These are phyloP conservation scores for Smallanthus sonchifolius DNA, from an alignment of 129 eudicot species.

Conservation along the genomic window DNA sequence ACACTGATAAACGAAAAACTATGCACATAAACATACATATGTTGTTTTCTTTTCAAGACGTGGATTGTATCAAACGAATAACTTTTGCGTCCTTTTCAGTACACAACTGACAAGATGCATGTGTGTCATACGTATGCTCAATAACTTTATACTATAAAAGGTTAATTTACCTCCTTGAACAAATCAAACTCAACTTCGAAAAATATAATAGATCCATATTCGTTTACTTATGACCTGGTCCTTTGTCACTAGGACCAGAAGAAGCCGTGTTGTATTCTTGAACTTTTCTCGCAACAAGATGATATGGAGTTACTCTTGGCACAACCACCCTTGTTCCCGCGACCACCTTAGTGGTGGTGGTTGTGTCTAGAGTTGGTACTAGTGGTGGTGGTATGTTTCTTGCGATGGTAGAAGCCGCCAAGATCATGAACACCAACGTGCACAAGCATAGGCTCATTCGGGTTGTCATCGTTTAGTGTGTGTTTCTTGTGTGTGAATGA, in stretches of 20 bases:
- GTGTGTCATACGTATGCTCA: neutral
- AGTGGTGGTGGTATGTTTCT: constrained; percentile 17
- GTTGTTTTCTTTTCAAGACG: neutral
- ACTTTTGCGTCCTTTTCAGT: neutral
- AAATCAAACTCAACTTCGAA: neutral
- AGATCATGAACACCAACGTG: constrained; percentile 29
- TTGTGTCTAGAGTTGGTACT: neutral
- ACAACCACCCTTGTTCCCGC: neutral
- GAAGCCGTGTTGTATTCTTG: constrained; percentile 30
- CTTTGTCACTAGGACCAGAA: constrained; percentile 35
- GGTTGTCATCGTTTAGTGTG: constrained; percentile 18
- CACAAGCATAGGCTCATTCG: constrained; percentile 15
- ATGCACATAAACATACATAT: neutral
- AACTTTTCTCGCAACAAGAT: constrained; percentile 18
- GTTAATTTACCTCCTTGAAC: neutral
- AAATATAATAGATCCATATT: neutral
- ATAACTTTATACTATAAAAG: neutral
- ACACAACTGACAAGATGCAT: neutral
- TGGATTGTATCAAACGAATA: neutral
- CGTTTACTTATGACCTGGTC: constrained; percentile 26
- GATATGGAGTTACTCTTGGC: neutral
- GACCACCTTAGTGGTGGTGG: neutral
- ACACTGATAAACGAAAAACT: neutral
- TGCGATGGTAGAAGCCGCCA: constrained; percentile 19
- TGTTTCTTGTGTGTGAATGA: constrained; percentile 24